Base-by-base conservation (phyloP, 768 basidiomycete genomes). In the Hygrocybe punicea region DNA sequence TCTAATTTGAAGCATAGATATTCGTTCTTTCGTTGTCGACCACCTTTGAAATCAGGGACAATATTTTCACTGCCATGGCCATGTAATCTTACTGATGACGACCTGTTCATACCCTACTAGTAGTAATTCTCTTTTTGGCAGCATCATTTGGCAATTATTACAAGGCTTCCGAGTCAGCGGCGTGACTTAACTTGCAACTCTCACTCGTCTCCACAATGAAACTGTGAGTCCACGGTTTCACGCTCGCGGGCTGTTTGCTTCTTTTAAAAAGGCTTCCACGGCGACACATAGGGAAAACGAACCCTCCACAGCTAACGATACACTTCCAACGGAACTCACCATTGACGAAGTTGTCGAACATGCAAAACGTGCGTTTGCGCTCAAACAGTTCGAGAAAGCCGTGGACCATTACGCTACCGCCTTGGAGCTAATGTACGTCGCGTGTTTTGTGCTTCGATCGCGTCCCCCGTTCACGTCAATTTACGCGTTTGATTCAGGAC, bases 281-380 rank as follows among this genome's bases (percentile, higher is more conserved):
- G 23, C 9, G 14, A n/a, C n/a, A n/a, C 34, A 6, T 6, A 44
- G n/a, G 44, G n/a, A 14, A 45, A 46, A 58, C 42, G 44, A 45
- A 35, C 10, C 62, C 16, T 58, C 60, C 49, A 16, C 65, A 25
- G 62, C 58, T 21, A 46, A 65, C 21, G 71, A 76, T 67, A 67
- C 68, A 63, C 63, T 68, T 21, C 51, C 58, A 19, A 50, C 29
- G 50, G 55, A 61, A 55, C 62, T 68, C 51, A 73, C 75, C 16
- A 62, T 87, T 56, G 84, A 86, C 63, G 81, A 73, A 47, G 77
- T 80, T 9, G 75, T 93, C 55, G 90, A 91, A 66, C 87, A 84
- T 59, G 91, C 87, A 1, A 89, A 89, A 78, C 89, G 91, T 76
- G 91, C 91, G 2, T 91, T 91, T 71, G 91, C 93, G 25, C 82